phyloP scores from a whole-genome alignment of 768 basidiomycete species.

The Basidioascus undulatus region DNA sequence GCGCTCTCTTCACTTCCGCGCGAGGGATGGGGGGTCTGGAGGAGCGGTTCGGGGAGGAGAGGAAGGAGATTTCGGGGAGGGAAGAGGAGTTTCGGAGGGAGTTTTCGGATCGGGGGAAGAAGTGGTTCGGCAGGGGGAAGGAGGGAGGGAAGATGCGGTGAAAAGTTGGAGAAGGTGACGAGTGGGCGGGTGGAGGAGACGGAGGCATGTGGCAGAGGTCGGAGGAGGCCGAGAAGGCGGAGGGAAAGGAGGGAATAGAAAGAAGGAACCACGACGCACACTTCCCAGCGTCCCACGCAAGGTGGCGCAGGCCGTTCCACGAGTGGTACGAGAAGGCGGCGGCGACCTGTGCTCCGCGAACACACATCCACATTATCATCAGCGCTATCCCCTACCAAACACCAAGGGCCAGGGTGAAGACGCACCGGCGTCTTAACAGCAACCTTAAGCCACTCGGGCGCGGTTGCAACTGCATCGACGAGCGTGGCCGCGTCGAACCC shows the following conservation, averaged over 20 bases:
- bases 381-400: constrained; percentile 31
- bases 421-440: no score
- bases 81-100: no score
- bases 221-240: background rate
- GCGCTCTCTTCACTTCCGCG: no score
- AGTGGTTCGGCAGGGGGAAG: background rate
- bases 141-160: background rate
- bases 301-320: constrained; percentile 70
- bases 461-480: constrained; percentile 38
- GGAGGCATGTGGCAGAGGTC: no score
- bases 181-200: background rate
- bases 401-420: background rate
- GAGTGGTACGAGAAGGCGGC: constrained; percentile 77
- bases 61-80: no score
- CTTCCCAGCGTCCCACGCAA: constrained; percentile 69
- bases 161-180: background rate
- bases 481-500: constrained; percentile 58
- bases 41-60: no score
- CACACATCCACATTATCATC: constrained; percentile 48
- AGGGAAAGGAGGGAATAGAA: background rate
- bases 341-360: constrained; percentile 51
- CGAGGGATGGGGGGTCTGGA: no score
- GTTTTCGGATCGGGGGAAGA: background rate
- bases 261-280: constrained; percentile 31
- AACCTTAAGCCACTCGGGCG: constrained; percentile 37